A percentile compares a stretch with the other conserved stretches of the same genome.
These are phyloP conservation scores for Penicillium ochrochloron DNA, from an alignment of 495 filamentous ascomycete genomes.

Conservation along the genomic window DNA sequence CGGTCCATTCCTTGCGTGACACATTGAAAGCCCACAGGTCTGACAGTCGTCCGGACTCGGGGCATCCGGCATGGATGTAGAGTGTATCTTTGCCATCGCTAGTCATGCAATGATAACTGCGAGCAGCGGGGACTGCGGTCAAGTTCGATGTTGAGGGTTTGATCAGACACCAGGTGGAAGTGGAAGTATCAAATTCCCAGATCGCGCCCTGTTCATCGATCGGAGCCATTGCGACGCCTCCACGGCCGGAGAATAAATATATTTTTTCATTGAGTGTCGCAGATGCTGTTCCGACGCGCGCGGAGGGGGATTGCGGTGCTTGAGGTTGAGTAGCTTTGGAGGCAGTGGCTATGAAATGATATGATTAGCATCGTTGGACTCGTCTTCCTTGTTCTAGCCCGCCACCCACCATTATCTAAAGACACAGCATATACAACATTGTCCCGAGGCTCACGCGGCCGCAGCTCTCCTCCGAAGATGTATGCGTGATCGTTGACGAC, in stretches of 20 bases:
- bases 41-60: constrained; percentile 56
- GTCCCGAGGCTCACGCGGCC: constrained; percentile 58
- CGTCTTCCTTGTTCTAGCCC: background rate
- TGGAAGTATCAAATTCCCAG: constrained; percentile 49
- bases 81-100: constrained; percentile 58
- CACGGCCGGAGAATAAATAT: constrained; percentile 63
- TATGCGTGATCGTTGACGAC: constrained; percentile 67
- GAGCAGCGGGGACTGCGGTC: constrained; percentile 39
- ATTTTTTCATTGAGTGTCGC: constrained; percentile 46
- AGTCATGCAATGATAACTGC: constrained; percentile 53
- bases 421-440: constrained; percentile 72
- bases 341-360: constrained; percentile 7
- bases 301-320: constrained; percentile 35
- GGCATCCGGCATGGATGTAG: constrained; percentile 74
- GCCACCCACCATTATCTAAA: constrained; percentile 36
- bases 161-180: constrained; percentile 34
- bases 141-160: constrained; percentile 20
- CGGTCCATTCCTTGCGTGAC: constrained; percentile 59
- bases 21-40: constrained; percentile 79
- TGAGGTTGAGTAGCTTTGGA: constrained; percentile 14
- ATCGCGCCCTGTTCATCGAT: constrained; percentile 57
- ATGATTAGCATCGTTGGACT: background rate
- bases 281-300: constrained; percentile 56
- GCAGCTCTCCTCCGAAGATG: constrained; percentile 49
- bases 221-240: constrained; percentile 56